Base-by-base conservation (phyloP, 768 basidiomycete species). In the Suillus variegatus region DNA sequence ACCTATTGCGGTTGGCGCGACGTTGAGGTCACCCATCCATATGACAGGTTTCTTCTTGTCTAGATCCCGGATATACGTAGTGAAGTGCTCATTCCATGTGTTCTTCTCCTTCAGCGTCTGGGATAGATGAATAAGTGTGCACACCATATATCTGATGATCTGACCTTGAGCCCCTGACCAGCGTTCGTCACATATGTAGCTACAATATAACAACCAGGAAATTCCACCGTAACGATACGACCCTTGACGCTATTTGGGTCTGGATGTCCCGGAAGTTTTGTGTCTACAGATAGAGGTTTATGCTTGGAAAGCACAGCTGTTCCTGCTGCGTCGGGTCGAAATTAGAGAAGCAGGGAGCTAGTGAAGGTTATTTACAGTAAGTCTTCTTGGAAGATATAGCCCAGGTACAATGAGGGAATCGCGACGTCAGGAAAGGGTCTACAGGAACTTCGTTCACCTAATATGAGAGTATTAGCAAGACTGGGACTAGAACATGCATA, bases 171-270 rank as follows among this genome's bases (percentile, higher is more conserved):
- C 10, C 84, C 81, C 57, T 83, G 76, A 3, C 94, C 94, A 1
- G 94, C 94, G 67, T 96, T 95, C 12, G 91, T 88, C 38, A 92
- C 91, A 68, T 95, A 95, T 20, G 93, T 93, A 14, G 89, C 90
- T 40, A 95, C 79, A 8, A 96, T 69, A 67, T 87, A 95, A 58
- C 77, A 84, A 46, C 80, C 82, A 51, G 84, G 83, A 68, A 92
- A 96, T 74, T 95, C 94, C n/a, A 95, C 78, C 1, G 91, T 93
- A 40, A 93, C 75, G 49, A 94, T 89, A 28, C 94, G 86, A 20
- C 94, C 91, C 73, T 93, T 91, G 64, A 91, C 84, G 3, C 77
- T 73, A 4, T 75, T 74, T 6, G 88, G 83, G 63, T 91, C 81
- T 10, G 90, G 89, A 76, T 94, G 90, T 2, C 88, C 88, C 3